Evolutionary conservation across 192 early-diverging fungal genomes (phyloP), one percentile per base, ranked within the genome.

Genomic region (Dimargaris cristalligena): DNA sequence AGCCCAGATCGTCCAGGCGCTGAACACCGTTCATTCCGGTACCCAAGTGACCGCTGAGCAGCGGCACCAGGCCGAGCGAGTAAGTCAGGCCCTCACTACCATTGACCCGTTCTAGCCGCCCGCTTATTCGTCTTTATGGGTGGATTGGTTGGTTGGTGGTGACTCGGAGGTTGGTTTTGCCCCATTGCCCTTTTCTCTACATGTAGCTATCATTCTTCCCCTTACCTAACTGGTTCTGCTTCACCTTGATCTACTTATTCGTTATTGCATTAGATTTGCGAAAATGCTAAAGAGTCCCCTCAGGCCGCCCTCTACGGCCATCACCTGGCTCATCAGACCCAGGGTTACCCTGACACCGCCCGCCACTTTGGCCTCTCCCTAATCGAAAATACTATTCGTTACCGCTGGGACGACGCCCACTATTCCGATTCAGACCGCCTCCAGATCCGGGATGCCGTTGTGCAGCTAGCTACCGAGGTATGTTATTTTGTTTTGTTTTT

Each of bases 291-390:
- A 2, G 54, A 56, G 34, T 13, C 30, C 10, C 60, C 67, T 47
- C 34, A 62, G 16, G 67, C 61, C 8, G 74, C 79, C 0, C 38
- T 80, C 18, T 83, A 72, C 60, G 81, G 81, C 2, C 68, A 76
- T 41, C 58, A 70, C 41, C 69, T 83, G 9, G 79, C 81, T 16
- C 70, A 71, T 44, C 70, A 67, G 61, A 56, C 74, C 10, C 75
- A 76, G 45, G 45, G 58, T 20, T 68, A 78, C 44, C 65, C 70
- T 3, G 74, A 77, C 60, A 50, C 65, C 16, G 65, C 74, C 26
- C 52, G 81, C 20, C 76, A 83, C 64, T 83, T 83, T 65, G 82
- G 82, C 30, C 59, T 84, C 9, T 65, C 71, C 2, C 60, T 83
- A n/a, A 47, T 84, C 16, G 81, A 81, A 48, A 57, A 80, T 38